These are phyloP conservation scores for Wallacemonas sp. DNA, from an alignment of 208 protist species.

Conservation along the genomic window DNA sequence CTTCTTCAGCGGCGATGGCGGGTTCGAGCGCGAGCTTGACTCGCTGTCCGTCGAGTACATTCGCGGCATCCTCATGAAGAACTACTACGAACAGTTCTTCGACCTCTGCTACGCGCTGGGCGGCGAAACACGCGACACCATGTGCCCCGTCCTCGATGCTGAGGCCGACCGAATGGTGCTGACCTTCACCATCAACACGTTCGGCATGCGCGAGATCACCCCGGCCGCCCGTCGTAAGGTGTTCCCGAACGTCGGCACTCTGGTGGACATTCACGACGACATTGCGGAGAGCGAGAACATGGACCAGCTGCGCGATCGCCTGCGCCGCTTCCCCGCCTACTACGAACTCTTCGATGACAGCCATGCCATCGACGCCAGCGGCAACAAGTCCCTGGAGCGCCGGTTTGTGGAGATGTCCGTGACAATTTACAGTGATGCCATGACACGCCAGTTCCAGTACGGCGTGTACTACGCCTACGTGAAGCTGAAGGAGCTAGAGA, in stretches of 20 bases:
- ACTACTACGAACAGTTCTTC: conserved; percentile 99
- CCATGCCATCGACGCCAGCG: conserved; percentile 48
- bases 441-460: conserved; percentile 93
- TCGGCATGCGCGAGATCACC: conserved; percentile 90
- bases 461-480: conserved; percentile 93
- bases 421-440: conserved; percentile 79
- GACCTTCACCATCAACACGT: conserved; percentile 98
- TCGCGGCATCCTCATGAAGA: conserved; percentile 97
- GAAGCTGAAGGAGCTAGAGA: conserved; percentile 94
- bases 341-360: conserved; percentile 83
- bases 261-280: conserved; percentile 90
- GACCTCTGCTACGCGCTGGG: conserved; percentile 90
- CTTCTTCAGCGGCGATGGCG: conserved; percentile 78
- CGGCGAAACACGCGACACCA: conserved; percentile 90
- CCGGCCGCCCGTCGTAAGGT: conserved; percentile 75
- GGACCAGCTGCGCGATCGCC: conserved; percentile 76
- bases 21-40: conserved; percentile 87
- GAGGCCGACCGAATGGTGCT: conserved; percentile 98
- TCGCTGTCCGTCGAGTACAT: conserved; percentile 98
- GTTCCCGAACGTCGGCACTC: conserved; percentile 90
- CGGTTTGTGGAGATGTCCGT: conserved; percentile 88
- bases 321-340: conserved; percentile 78
- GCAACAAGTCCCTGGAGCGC: conserved; percentile 83
- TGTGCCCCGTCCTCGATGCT: conserved; percentile 91
- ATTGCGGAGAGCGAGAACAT: conserved; percentile 82